These are phyloP conservation scores for Crucibulum laeve DNA, from an alignment of 768 basidiomycete genomes.

Conservation along the genomic window DNA sequence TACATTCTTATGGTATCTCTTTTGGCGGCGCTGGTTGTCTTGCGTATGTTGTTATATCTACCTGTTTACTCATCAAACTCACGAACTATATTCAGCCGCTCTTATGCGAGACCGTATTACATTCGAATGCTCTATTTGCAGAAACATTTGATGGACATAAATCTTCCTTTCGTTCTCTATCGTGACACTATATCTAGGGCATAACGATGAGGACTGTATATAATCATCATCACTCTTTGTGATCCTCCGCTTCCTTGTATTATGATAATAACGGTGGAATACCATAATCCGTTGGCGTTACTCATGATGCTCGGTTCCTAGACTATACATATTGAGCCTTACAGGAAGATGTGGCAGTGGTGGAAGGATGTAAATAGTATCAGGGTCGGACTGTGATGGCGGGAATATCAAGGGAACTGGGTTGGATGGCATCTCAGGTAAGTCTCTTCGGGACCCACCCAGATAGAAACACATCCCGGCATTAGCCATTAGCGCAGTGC, in stretches of 20 bases:
- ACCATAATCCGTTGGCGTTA: not conserved
- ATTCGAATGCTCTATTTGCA: conserved; percentile 79
- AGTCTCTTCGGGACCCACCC: conserved; percentile 4
- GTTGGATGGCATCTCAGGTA: not conserved
- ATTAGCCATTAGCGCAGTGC: not conserved
- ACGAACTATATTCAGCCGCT: conserved; percentile 45
- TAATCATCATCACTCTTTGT: conserved; percentile 1
- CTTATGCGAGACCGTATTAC: conserved; percentile 80
- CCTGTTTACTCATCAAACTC: not conserved
- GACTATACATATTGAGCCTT: no score
- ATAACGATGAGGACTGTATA: conserved; percentile 2
- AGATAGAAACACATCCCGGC: conserved; percentile 6
- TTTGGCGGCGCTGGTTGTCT: conserved; percentile 75
- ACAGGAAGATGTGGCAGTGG: no score
- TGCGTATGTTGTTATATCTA: conserved; percentile 54
- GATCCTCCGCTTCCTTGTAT: conserved; percentile 7
- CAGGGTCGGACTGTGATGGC: no score
- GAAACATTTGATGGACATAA: conserved; percentile 61
- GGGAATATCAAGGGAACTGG: no score
- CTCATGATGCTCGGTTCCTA: no score
- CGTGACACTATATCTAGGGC: conserved; percentile 2
- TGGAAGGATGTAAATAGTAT: no score
- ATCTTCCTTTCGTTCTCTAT: conserved; percentile 15
- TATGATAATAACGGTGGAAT: conserved; percentile 6
- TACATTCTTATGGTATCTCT: conserved; percentile 74